phyloP scores from a whole-genome alignment of 306 rosid species.

The Cajanus cajan region DNA sequence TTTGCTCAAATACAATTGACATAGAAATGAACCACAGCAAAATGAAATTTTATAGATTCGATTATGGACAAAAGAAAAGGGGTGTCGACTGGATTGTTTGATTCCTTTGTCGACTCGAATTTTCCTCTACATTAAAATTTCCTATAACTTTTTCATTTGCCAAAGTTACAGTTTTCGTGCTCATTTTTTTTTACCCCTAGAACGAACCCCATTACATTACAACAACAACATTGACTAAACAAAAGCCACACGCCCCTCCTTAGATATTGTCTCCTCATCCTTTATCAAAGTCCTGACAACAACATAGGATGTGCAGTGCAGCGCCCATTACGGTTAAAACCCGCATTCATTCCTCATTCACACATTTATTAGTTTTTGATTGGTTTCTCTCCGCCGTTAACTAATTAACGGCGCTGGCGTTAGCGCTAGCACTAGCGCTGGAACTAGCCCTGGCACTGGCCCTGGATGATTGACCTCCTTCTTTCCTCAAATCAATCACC shows the following conservation, averaged over 20 bases:
- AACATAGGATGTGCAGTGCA: background rate
- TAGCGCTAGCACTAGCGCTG: too few species aligned
- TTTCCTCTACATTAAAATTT: constrained; percentile 1
- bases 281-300: background rate
- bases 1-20: background rate
- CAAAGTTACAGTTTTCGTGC: background rate
- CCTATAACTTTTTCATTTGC: constrained; percentile 7
- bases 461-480: background rate
- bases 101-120: constrained; percentile 37
- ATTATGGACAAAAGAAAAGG: constrained; percentile 22
- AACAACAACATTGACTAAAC: constrained; percentile 5
- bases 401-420: background rate
- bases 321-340: background rate
- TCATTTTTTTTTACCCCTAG: too few species aligned
- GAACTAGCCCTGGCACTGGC: background rate
- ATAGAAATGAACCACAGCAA: background rate
- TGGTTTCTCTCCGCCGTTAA: background rate
- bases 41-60: constrained; percentile 22
- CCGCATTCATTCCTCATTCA: background rate
- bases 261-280: background rate
- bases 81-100: constrained; percentile 26
- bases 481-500: constrained; percentile 71
- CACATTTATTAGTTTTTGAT: background rate
- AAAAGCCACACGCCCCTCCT: background rate
- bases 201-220: constrained; percentile 11